Conservation (phyloP, 345 rosid species). For the Abelmoschus esculentus region DNA sequence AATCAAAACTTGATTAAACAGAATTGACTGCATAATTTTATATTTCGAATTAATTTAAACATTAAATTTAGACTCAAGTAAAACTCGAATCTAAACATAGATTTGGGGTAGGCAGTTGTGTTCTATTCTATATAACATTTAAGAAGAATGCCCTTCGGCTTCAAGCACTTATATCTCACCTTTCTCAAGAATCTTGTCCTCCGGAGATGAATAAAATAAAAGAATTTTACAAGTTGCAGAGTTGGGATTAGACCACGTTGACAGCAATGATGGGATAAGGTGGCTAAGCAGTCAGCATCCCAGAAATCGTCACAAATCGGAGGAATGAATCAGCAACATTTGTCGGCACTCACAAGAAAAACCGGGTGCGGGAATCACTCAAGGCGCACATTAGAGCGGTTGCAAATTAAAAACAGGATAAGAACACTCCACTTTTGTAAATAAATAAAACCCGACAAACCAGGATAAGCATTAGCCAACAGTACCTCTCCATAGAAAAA, state of each 20-base stretch:
- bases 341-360: background rate
- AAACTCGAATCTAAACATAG: no score
- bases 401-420: background rate
- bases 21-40: no score
- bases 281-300: background rate
- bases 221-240: background rate
- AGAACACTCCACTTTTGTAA: background rate
- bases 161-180: background rate
- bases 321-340: background rate
- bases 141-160: no score
- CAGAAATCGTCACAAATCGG: background rate
- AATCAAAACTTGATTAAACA: no score
- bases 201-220: background rate
- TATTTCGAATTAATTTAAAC: no score
- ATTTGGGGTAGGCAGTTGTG: no score
- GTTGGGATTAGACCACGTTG: background rate
- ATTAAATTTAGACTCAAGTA: no score
- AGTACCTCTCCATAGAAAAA: background rate
- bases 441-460: no score
- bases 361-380: constrained; percentile 16
- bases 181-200: no score
- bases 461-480: constrained; percentile 26
- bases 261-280: background rate
- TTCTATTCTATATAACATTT: no score
- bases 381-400: constrained; percentile 1